phyloP scores from a whole-genome alignment of 1,284 basidiomycete genomes.

The Tetrapyrgos nigripes region DNA sequence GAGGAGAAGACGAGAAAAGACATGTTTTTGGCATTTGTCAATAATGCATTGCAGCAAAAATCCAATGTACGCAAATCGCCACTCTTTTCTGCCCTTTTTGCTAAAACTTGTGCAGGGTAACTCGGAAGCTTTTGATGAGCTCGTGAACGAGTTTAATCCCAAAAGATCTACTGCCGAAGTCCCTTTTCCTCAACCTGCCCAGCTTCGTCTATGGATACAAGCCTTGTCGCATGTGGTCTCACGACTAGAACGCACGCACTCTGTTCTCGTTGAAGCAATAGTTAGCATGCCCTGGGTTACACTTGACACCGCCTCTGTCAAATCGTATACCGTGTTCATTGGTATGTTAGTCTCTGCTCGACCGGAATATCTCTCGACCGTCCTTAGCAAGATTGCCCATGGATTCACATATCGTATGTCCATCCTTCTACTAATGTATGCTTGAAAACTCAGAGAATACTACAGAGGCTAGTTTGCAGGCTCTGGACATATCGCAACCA shows the following conservation, averaged over 20 bases:
- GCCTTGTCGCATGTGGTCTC: slow-evolving; percentile 84
- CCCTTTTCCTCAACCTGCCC: slow-evolving; percentile 53
- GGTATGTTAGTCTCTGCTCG: slow-evolving; percentile 94
- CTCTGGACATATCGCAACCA: slow-evolving; percentile 58
- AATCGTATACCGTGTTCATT: slow-evolving; percentile 87
- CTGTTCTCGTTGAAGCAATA: slow-evolving; percentile 88
- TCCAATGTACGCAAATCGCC: slow-evolving; percentile 54
- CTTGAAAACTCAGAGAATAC: slow-evolving; percentile 14
- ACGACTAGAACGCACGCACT: slow-evolving; percentile 81
- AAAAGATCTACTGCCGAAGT: slow-evolving; percentile 43
- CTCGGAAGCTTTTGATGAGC: slow-evolving; percentile 70
- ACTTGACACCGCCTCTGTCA: slow-evolving; percentile 84
- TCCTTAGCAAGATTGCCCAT: slow-evolving; percentile 83
- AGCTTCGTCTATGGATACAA: slow-evolving; percentile 75
- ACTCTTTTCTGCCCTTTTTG: background rate
- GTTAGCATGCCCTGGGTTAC: slow-evolving; percentile 92
- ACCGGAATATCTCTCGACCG: slow-evolving; percentile 89
- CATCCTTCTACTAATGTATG: slow-evolving; percentile 7
- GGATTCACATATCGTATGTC: slow-evolving; percentile 90
- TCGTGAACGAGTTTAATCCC: slow-evolving; percentile 74
- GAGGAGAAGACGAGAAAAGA: slow-evolving; percentile 78
- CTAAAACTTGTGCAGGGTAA: slow-evolving; percentile 55
- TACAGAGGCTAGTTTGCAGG: slow-evolving; percentile 73
- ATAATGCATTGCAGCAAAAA: slow-evolving; percentile 83
- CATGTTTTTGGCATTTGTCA: slow-evolving; percentile 86